Evolutionary conservation across 176 grass and related monocot genomes (phyloP), one percentile per base, ranked within the genome.

Genomic region (Coix lacrymajobi): DNA sequence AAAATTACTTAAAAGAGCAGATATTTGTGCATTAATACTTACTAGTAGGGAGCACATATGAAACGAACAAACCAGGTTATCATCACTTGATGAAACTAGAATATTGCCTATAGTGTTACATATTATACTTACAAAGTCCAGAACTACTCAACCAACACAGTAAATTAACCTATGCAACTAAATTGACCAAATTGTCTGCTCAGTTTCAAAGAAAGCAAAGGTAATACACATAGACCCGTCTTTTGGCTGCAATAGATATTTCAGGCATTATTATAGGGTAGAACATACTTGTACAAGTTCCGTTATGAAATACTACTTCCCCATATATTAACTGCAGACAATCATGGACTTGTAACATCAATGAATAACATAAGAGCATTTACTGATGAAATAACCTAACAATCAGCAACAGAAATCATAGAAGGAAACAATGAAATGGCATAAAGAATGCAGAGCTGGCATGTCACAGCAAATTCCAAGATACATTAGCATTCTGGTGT

Each of bases 61-160:
- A 83, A 62, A 39, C 22, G 34, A 29, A 58, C 13, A 79, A 45
- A 73, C 4, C 26, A 66, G 19, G 34, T 73, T 83, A 81, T 76
- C 44, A 81, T 76, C 44, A 73, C 58, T 73, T 46, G 32, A 83
- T 78, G 39, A 81, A 87, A 81, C n/a, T 75, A 74, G 36, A 31
- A 76, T 34, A 15, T 60, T 7, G 7, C 9, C 38, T 2, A 66
- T 13, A 49, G 28, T 22, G 8, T 29, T 52, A 40, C 25, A 66
- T 66, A 69, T 2, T 43, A 46, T 43, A 46, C 54, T 70, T 15
- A 52, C 5, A 0, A 26, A 52, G 28, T 51, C 77, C 15, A 24
- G 17, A 65, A 19, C 25, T 56, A 41, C 46, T 52, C 28, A 54
- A 66, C 15, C 5, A 80, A 31, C 26, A 10, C 25, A 43, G 3